Percentiles rank a stretch among this genome's conserved stretches.
phyloP scores from a whole-genome alignment of 805 yeast species.

The Ogataea corticis region DNA sequence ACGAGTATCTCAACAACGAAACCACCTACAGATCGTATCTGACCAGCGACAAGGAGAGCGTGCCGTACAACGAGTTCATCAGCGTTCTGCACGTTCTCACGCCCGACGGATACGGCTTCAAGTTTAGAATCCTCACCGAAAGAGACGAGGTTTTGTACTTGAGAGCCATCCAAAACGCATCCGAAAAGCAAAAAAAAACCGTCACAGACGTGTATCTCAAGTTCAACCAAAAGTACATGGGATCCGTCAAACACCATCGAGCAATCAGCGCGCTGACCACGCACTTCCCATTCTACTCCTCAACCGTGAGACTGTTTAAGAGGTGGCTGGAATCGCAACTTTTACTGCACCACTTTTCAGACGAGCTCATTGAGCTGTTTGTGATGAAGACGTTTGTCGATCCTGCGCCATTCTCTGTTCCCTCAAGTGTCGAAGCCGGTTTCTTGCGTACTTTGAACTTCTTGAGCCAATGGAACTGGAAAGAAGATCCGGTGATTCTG shows the following conservation, averaged over 20 bases:
- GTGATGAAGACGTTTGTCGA: conserved; percentile 85
- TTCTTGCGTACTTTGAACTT: conserved; percentile 72
- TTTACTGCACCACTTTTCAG: conserved; percentile 67
- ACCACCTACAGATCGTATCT: conserved; percentile 59
- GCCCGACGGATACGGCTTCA: conserved; percentile 90
- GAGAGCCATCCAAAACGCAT: conserved; percentile 68
- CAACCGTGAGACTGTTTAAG: conserved; percentile 83
- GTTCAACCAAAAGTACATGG: conserved; percentile 65
- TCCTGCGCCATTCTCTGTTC: conserved; percentile 80
- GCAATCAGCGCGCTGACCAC: conserved; percentile 69
- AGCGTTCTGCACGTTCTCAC: conserved; percentile 65
- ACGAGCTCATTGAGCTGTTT: conserved; percentile 78
- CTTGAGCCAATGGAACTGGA: conserved; percentile 91
- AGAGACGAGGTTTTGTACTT: conserved; percentile 76
- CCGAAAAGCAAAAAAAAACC: conserved; percentile 56
- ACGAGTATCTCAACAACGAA: conserved; percentile 47
- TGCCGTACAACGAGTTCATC: conserved; percentile 65
- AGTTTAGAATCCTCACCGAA: conserved; percentile 74
- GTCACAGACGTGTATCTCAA: conserved; percentile 63
- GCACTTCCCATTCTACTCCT: conserved; percentile 69
- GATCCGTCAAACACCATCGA: conserved; percentile 77
- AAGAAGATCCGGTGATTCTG: conserved; percentile 76
- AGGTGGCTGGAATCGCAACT: conserved; percentile 87
- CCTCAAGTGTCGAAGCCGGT: conserved; percentile 78
- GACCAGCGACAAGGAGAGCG: conserved; percentile 59